Percentiles rank a stretch among this genome's conserved stretches.
phyloP scores from a whole-genome alignment of 31 red algal species.

The Porphyra umbilicalis region DNA sequence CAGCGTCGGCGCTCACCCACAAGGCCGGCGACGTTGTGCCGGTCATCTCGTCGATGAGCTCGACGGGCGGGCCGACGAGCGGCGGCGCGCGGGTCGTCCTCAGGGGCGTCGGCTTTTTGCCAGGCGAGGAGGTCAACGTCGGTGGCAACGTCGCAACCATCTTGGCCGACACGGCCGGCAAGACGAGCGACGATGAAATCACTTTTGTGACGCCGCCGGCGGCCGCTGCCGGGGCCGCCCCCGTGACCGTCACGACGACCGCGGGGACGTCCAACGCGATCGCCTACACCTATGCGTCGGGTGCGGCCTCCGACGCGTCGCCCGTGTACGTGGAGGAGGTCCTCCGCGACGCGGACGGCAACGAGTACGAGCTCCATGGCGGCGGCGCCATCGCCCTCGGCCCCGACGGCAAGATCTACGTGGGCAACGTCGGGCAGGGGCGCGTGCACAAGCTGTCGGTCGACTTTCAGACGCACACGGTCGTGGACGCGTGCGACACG shows the following conservation, averaged over 20 bases:
- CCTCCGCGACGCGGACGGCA: constrained; percentile 27
- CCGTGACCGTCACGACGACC: constrained; percentile 13
- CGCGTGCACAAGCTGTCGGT: constrained; percentile 15
- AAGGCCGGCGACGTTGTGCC: background rate
- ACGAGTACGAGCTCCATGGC: constrained; percentile 17
- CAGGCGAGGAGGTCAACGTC: constrained; percentile 18
- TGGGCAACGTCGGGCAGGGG: constrained; percentile 26
- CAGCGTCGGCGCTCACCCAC: background rate
- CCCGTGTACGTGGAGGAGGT: constrained; percentile 19
- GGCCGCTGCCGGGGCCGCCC: constrained; percentile 13
- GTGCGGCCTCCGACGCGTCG: constrained; percentile 9
- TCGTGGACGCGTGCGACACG: constrained; percentile 10
- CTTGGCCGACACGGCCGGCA: constrained; percentile 4
- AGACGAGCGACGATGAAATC: constrained; percentile 8
- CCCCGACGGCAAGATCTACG: constrained; percentile 27
- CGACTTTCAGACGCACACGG: constrained; percentile 8
- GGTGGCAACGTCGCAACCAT: constrained; percentile 1
- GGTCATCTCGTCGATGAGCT: background rate
- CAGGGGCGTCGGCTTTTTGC: constrained; percentile 24
- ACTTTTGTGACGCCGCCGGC: constrained; percentile 19
- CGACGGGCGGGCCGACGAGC: background rate
- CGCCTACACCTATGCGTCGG: constrained; percentile 27
- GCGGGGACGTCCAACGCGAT: constrained; percentile 21
- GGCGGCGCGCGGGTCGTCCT: constrained; percentile 40
- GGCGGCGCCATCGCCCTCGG: constrained; percentile 21